A percentile compares a stretch with the other conserved stretches of the same genome.
phyloP scores from a whole-genome alignment of 257 asterid species.

The Solanum bulbocastanum region DNA sequence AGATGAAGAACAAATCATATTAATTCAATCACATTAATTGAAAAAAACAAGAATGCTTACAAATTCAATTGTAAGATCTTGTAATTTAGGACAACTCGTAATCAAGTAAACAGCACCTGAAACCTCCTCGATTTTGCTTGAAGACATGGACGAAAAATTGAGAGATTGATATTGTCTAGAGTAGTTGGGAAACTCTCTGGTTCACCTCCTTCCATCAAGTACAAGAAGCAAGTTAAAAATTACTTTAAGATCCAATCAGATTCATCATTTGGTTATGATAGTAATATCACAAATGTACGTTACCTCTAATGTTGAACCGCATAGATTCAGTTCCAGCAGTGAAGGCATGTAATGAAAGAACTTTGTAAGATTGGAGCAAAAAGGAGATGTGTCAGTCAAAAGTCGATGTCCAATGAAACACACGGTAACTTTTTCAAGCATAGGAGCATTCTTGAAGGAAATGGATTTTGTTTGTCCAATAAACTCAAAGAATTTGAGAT shows the following conservation, averaged over 20 bases:
- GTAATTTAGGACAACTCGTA: background rate
- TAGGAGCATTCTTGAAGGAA: background rate
- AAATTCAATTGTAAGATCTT: background rate
- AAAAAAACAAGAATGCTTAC: background rate
- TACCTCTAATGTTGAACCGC: background rate
- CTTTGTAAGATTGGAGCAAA: constrained; percentile 33
- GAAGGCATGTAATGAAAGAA: background rate
- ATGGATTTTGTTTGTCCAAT: background rate
- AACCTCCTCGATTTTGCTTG: background rate
- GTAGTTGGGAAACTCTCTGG: background rate
- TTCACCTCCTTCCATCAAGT: background rate
- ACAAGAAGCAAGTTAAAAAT: background rate
- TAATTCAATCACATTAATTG: background rate
- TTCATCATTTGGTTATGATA: background rate
- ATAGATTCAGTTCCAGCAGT: background rate
- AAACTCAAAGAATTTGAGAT: background rate
- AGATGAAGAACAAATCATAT: background rate
- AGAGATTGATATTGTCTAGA: background rate
- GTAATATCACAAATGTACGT: background rate
- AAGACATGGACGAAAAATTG: background rate
- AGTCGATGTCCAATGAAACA: constrained; percentile 25
- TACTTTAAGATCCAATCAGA: background rate
- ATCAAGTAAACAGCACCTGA: background rate
- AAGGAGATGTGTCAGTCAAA: constrained; percentile 17
- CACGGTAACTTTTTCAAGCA: constrained; percentile 16